phyloP scores from a whole-genome alignment of 2,329 filamentous ascomycete genomes.

The Aspergillus sojae region DNA sequence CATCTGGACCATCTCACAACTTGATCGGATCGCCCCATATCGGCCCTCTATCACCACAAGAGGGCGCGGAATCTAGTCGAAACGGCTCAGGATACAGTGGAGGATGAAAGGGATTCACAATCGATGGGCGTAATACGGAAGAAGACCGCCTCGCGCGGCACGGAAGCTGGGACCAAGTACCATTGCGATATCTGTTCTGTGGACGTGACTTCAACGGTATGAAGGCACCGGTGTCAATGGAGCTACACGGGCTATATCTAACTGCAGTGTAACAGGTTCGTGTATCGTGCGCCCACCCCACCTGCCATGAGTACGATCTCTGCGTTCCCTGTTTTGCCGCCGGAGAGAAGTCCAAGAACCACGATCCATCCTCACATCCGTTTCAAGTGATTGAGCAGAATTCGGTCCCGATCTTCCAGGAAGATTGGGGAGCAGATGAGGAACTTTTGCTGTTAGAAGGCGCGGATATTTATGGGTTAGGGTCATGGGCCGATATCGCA shows the following conservation, averaged over 20 bases:
- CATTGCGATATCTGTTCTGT: slow-evolving; percentile 96
- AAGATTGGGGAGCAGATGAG: slow-evolving; percentile 96
- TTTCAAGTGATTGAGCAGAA: slow-evolving; percentile 98
- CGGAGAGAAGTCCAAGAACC: slow-evolving; percentile 77
- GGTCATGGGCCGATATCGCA: slow-evolving; percentile 96
- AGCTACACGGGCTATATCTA: neutral
- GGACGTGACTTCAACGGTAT: slow-evolving; percentile 94
- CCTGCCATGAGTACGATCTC: slow-evolving; percentile 92
- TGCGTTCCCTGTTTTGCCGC: slow-evolving; percentile 93
- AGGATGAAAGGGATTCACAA: slow-evolving; percentile 43
- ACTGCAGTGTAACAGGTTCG: slow-evolving; percentile 67
- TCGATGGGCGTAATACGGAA: slow-evolving; percentile 93
- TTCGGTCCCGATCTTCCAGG: slow-evolving; percentile 92
- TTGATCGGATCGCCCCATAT: slow-evolving; percentile 7
- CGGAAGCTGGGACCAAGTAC: slow-evolving; percentile 89
- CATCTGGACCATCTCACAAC: slow-evolving; percentile 12
- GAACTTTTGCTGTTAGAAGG: slow-evolving; percentile 92
- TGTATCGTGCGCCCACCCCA: slow-evolving; percentile 82
- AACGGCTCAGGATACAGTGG: slow-evolving; percentile 36
- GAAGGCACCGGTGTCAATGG: neutral
- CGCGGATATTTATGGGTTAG: slow-evolving; percentile 91
- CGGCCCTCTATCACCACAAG: slow-evolving; percentile 33
- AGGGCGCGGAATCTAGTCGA: slow-evolving; percentile 32
- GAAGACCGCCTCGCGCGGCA: slow-evolving; percentile 83
- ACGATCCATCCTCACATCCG: slow-evolving; percentile 82